Percentiles rank a stretch among this genome's conserved stretches.
phyloP scores from a whole-genome alignment of 2,329 filamentous ascomycete species.

The Cladophialophora exuberans region DNA sequence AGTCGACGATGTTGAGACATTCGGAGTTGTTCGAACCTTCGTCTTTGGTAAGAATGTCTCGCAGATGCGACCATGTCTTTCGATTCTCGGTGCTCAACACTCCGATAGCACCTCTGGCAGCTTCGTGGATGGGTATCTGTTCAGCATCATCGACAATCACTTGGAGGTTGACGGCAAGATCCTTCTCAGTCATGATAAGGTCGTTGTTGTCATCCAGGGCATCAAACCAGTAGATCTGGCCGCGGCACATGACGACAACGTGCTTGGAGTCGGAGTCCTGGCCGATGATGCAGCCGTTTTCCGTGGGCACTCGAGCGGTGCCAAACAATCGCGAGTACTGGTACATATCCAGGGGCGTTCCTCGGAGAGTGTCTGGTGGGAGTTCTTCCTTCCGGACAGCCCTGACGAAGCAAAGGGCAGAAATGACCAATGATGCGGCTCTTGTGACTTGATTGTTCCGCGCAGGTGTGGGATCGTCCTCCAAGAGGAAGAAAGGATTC shows the following conservation, averaged over 20 bases:
- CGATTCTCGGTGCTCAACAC: conserved; percentile 95
- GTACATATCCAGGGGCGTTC: conserved; percentile 92
- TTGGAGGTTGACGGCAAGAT: conserved; percentile 86
- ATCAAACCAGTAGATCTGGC: conserved; percentile 99
- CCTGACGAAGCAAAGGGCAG: conserved; percentile 86
- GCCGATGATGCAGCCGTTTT: conserved; percentile 92
- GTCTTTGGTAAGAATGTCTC: conserved; percentile 84
- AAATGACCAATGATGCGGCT: conserved; percentile 88
- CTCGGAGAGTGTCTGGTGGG: conserved; percentile 81
- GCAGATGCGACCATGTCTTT: conserved; percentile 89
- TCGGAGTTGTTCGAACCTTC: conserved; percentile 92
- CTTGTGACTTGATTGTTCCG: conserved; percentile 96
- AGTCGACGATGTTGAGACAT: conserved; percentile 92
- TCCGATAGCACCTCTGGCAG: conserved; percentile 90
- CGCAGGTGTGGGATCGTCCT: conserved; percentile 95
- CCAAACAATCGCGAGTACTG: conserved; percentile 96
- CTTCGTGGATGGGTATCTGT: conserved; percentile 87
- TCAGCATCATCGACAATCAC: conserved; percentile 90
- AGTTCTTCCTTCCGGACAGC: conserved; percentile 92
- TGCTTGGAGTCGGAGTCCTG: conserved; percentile 94
- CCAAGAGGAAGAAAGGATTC: conserved; percentile 95
- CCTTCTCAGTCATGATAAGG: conserved; percentile 95
- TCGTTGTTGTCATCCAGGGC: conserved; percentile 93
- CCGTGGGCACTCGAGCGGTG: conserved; percentile 89
- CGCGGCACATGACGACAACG: conserved; percentile 87